Conservation (phyloP, 495 filamentous ascomycete genomes). For the Melanomma pulvis-pyrius region DNA sequence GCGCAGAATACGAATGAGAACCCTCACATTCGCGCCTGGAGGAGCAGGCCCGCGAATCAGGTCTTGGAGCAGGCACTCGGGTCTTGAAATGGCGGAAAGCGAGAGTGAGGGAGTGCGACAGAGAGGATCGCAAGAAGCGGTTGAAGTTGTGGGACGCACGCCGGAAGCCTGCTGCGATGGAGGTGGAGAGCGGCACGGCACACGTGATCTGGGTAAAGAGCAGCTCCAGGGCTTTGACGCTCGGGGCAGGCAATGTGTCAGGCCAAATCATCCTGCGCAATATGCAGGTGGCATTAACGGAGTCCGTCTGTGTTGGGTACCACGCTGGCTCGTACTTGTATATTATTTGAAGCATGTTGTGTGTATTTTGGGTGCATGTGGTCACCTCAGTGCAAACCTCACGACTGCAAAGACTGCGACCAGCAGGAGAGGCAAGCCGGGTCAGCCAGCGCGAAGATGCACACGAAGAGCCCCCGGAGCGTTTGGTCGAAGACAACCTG, state of each 20-base stretch:
- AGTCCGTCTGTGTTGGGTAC: conserved; percentile 12
- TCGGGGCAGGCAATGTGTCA: not conserved
- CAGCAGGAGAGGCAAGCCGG: not conserved
- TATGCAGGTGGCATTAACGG: conserved; percentile 20
- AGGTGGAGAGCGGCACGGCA: not conserved
- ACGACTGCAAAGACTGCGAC: too few relatives aligned
- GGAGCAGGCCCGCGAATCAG: conserved; percentile 17
- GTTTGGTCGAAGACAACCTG: too few relatives aligned
- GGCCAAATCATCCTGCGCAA: conserved; percentile 18
- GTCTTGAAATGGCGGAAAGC: not conserved
- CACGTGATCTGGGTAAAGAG: conserved; percentile 28
- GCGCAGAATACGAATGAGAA: conserved; percentile 32
- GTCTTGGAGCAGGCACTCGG: not conserved
- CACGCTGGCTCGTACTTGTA: not conserved
- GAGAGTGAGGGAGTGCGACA: conserved; percentile 6
- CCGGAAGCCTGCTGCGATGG: not conserved
- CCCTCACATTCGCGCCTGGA: conserved; percentile 30
- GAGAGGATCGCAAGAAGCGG: not conserved
- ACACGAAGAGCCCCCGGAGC: not conserved
- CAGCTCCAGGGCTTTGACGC: not conserved
- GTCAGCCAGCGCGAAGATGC: not conserved
- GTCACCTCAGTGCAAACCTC: too few relatives aligned
- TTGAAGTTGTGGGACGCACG: conserved; percentile 5
- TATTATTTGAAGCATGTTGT: not conserved
- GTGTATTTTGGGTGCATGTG: not conserved